A percentile compares a stretch with the other conserved stretches of the same genome.
phyloP scores from a whole-genome alignment of 495 filamentous ascomycete species.

The Hypoxylon trugodes region DNA sequence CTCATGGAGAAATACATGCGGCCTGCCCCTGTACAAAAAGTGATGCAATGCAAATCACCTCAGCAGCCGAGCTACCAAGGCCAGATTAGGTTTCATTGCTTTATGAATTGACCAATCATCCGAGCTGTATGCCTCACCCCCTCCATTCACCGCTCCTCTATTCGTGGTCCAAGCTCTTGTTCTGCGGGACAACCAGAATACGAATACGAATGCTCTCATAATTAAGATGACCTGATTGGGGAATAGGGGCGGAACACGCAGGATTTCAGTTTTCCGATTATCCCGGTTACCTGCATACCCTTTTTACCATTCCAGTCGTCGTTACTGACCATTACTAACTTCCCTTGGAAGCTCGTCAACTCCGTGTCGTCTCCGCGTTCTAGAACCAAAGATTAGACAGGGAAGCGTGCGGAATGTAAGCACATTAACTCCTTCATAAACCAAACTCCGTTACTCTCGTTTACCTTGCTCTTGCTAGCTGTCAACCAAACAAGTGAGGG shows the following conservation, averaged over 20 bases:
- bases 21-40: constrained; percentile 3
- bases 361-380: too few species aligned
- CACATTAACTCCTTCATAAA: too few species aligned
- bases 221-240: background rate
- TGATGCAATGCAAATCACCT: constrained; percentile 37
- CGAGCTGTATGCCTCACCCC: background rate
- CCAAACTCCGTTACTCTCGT: too few species aligned
- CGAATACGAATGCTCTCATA: constrained; percentile 36
- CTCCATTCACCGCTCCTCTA: constrained; percentile 34
- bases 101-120: constrained; percentile 38
- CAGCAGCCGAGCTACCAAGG: constrained; percentile 9
- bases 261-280: constrained; percentile 12
- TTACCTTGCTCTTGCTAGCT: too few species aligned
- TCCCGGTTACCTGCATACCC: constrained; percentile 5
- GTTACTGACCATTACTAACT: too few species aligned
- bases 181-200: constrained; percentile 11
- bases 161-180: constrained; percentile 26
- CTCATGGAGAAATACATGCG: constrained; percentile 1
- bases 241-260: constrained; percentile 19
- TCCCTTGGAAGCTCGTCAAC: too few species aligned
- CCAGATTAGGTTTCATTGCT: constrained; percentile 25
- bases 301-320: too few species aligned
- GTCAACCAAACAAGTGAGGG: too few species aligned
- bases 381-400: too few species aligned
- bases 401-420: too few species aligned